Base-by-base conservation (phyloP, 2,329 filamentous ascomycete genomes). In the Coniella lustricola region DNA sequence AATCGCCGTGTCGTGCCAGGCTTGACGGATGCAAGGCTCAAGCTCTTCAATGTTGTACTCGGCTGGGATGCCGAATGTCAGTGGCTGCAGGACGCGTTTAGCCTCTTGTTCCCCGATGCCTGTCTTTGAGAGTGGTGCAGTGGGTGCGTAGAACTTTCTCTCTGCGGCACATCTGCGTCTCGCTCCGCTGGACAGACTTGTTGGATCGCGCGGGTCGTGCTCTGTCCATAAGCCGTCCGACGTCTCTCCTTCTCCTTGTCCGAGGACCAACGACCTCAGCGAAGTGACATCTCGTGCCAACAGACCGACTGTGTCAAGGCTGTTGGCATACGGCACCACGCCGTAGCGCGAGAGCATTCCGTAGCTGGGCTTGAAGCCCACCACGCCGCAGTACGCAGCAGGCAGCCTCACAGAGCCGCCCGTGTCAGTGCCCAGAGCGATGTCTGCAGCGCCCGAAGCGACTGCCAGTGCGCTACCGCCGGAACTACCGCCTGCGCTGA, bases 21-120 rank as follows among this genome's bases (percentile, higher is more conserved):
- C 78, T 32, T 71, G 65, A 13, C 81, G 83, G 51, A 97, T 82
- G 9, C 71, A 63, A 1, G 82, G 75, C 22, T 86, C 76, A 14
- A 98, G 77, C 63, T 95, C 90, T 10, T 75, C 70, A 53, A 95
- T 87, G 62, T 96, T 96, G 67, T 97, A 98, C 65, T 97, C 90
- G 14, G 76, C 60, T 2, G 81, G 81, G 3, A 84, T 67, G 51
- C 79, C 75, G 56, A 84, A 72, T 2, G 69, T 73, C 29, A 81
- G 47, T 2, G 61, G 64, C 3, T 54, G 49, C 16, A 57, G 17
- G 3, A n/a, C 14, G n/a, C 16, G n/a, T 9, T n/a, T 17, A 4
- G 8, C 39, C 16, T 8, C 20, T 16, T 10, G 1, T 21, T 25
- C 21, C 8, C 2, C 20, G 13, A 3, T 9, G 38, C 38, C 14